A percentile compares a stretch with the other conserved stretches of the same genome.
Conservation (phyloP, 768 basidiomycete species). For the Peribolospora kevripleyi region DNA sequence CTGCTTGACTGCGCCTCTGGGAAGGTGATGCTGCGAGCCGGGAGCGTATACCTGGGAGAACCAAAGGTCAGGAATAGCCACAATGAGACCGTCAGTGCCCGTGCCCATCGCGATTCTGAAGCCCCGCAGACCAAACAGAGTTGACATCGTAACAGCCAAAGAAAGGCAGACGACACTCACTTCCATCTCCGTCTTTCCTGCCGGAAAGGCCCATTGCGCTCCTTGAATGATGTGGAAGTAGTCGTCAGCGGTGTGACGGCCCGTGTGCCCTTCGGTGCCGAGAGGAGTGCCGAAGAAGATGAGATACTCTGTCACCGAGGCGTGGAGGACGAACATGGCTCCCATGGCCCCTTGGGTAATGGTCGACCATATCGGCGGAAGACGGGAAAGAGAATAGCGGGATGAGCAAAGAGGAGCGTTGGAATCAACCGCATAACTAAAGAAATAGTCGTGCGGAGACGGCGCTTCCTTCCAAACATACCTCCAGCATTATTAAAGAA, state of each 20-base stretch:
- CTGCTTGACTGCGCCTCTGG: slow-evolving; percentile 66
- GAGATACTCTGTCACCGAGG: slow-evolving; percentile 86
- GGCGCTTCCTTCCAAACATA: slow-evolving; percentile 43
- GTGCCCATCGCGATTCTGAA: not conserved
- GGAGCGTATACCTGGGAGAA: slow-evolving; percentile 34
- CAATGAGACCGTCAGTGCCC: not conserved
- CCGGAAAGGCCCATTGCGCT: slow-evolving; percentile 76
- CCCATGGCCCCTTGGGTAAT: slow-evolving; percentile 10
- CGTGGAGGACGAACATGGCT: slow-evolving; percentile 91
- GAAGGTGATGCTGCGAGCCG: slow-evolving; percentile 64
- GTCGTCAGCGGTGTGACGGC: slow-evolving; percentile 85
- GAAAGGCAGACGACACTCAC: slow-evolving; percentile 14
- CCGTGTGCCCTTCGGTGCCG: slow-evolving; percentile 89
- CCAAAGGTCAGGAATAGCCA: not conserved
- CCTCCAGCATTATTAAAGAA: slow-evolving; percentile 93
- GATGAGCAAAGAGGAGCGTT: not conserved
- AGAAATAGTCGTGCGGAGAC: slow-evolving; percentile 3
- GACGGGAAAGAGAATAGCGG: not conserved
- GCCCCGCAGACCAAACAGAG: not conserved
- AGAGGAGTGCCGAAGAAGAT: slow-evolving; percentile 61
- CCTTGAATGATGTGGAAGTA: slow-evolving; percentile 90
- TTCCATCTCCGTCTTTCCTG: slow-evolving; percentile 66
- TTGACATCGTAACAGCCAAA: not conserved
- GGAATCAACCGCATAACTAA: not conserved
- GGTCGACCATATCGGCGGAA: not conserved